Evolutionary conservation across 2,329 filamentous ascomycete species (phyloP), one percentile per base, ranked within the genome.

Genomic region (Thielaviopsis punctulata): DNA sequence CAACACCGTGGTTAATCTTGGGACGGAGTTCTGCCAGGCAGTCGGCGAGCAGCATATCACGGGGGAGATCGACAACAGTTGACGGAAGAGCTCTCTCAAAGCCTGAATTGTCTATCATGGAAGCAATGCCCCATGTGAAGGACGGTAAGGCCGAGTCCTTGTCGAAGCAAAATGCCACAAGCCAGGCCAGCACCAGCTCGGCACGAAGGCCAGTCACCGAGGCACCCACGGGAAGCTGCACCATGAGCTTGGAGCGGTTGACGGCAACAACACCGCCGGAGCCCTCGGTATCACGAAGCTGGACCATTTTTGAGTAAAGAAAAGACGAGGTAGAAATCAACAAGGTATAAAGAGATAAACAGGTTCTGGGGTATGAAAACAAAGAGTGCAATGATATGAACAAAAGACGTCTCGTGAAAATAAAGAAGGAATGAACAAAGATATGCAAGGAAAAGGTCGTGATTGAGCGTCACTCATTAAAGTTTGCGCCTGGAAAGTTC

Each of bases 181-280:
- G 57, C 59, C 59, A 60, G 21, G 59, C 50, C 6, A 60, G 56
- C 13, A 60, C 49, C n/a, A 60, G 47, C 52, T 59, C 56, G 21
- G 57, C 45, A 27, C 46, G 53, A 21, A 55, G 51, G 8, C 51
- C 51, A 47, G 43, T 41, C 24, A 57, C 43, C 23, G 45, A 48
- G 24, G 30, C 36, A 21, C 43, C 23, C 9, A 9, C 24, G 19
- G 41, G 25, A 13, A 52, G 47, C 18, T 36, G 22, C 7, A 55
- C 22, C 19, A 10, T 48, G 33, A 30, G 22, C 18, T 43, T 30
- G 18, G 45, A 48, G 41, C 43, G 47, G 39, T 52, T 23, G 10
- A 52, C 33, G 30, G 47, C 21, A 22, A 41, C 19, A 27, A 46
- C 50, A 22, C 27, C 47, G 13, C 50, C 50, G 12, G 49, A 15